phyloP scores from a whole-genome alignment of 345 rosid species.

The Rhodomyrtus tomentosa region DNA sequence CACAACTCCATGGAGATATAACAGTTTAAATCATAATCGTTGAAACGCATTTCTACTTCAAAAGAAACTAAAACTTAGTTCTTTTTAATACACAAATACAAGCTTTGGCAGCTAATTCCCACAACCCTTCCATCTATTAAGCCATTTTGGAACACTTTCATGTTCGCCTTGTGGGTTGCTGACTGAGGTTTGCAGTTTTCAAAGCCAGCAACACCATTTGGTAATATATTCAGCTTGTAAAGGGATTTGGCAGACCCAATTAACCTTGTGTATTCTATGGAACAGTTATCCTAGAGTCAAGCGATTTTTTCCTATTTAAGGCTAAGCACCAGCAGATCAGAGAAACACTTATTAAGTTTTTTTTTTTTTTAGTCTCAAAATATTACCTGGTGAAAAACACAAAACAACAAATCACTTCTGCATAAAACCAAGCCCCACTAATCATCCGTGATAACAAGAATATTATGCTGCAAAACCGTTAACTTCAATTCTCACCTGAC shows the following conservation, averaged over 20 bases:
- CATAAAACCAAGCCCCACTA: not conserved
- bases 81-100: not conserved
- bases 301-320: not conserved
- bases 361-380: not conserved
- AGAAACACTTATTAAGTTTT: not conserved
- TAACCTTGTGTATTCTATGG: not conserved
- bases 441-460: not conserved
- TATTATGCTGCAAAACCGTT: not conserved
- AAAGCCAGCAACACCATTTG: not conserved
- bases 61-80: not conserved
- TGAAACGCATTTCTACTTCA: not conserved
- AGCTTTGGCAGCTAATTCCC: not conserved
- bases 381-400: not conserved
- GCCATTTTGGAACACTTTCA: not conserved
- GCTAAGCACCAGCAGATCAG: not conserved
- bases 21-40: not conserved
- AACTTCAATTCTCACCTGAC: slow-evolving; percentile 49
- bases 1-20: not conserved
- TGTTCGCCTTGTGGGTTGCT: not conserved
- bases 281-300: not conserved
- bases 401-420: not conserved
- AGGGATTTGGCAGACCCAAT: not conserved
- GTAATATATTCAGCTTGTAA: not conserved
- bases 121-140: not conserved
- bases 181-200: too few relatives aligned